These are phyloP conservation scores for Neoscytalidium dimidiatum DNA, from an alignment of 2,329 filamentous ascomycete genomes.

Conservation along the genomic window DNA sequence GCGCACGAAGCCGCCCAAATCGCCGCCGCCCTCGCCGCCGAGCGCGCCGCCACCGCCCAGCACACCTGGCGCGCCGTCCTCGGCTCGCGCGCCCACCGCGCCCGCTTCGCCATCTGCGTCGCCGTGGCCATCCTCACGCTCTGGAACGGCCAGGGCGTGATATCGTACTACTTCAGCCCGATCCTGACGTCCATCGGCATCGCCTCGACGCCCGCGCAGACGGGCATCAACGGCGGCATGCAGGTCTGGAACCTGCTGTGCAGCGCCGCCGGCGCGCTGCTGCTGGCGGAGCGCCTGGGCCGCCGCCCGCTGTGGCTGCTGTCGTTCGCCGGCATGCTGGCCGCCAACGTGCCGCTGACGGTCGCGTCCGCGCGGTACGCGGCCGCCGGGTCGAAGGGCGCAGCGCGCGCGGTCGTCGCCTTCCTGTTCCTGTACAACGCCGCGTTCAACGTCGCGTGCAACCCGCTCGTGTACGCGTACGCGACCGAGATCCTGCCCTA, in stretches of 20 bases:
- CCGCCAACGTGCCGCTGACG: slow-evolving; percentile 46
- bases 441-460: slow-evolving; percentile 44
- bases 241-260: slow-evolving; percentile 43
- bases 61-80: neutral
- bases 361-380: slow-evolving; percentile 37
- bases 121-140: slow-evolving; percentile 40
- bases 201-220: slow-evolving; percentile 35
- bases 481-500: slow-evolving; percentile 38
- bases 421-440: slow-evolving; percentile 39
- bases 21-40: neutral
- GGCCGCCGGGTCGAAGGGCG: slow-evolving; percentile 23
- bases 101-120: slow-evolving; percentile 42
- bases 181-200: slow-evolving; percentile 43
- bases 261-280: slow-evolving; percentile 40
- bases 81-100: slow-evolving; percentile 37
- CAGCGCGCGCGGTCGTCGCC: slow-evolving; percentile 32
- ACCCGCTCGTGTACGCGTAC: slow-evolving; percentile 35
- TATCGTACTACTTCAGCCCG: slow-evolving; percentile 39
- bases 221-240: slow-evolving; percentile 41
- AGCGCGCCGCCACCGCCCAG: no score
- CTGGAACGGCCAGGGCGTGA: slow-evolving; percentile 43
- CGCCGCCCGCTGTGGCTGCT: slow-evolving; percentile 47
- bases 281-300: slow-evolving; percentile 44
- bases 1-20: neutral
- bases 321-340: slow-evolving; percentile 46